phyloP scores from a whole-genome alignment of 495 filamentous ascomycete genomes.

The Hypoxylon lienhwacheense region DNA sequence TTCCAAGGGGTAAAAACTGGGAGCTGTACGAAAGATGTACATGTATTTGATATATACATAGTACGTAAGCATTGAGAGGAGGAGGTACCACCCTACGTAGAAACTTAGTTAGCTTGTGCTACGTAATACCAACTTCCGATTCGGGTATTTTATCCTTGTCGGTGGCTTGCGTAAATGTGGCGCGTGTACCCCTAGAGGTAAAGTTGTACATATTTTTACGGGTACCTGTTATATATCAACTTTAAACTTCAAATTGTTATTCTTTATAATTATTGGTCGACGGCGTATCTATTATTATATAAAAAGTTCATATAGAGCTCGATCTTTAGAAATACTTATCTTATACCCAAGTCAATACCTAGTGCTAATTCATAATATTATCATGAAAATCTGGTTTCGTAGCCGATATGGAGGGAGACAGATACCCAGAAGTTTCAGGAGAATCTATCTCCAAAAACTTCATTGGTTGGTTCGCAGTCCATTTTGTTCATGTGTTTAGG shows the following conservation, averaged over 20 bases:
- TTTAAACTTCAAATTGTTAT: too few species aligned
- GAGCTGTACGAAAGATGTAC: too few species aligned
- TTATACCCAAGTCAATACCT: constrained; percentile 1
- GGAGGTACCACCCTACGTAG: background rate
- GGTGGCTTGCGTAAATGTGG: constrained; percentile 30
- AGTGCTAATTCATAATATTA: background rate
- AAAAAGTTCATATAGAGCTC: too few species aligned
- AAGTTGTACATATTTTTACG: too few species aligned
- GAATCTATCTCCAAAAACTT: constrained; percentile 1
- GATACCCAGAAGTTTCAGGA: constrained; percentile 24
- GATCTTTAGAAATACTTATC: constrained; percentile 1
- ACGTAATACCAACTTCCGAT: constrained; percentile 16
- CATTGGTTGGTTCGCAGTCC: constrained; percentile 20
- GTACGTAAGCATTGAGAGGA: too few species aligned
- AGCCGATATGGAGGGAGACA: constrained; percentile 24
- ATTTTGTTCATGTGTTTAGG: constrained; percentile 6
- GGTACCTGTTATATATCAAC: constrained; percentile 3
- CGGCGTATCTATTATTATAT: too few species aligned
- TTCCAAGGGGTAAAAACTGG: too few species aligned
- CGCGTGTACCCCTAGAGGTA: constrained; percentile 4
- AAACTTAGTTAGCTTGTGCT: constrained; percentile 1
- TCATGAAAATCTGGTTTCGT: constrained; percentile 13
- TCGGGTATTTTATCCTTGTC: constrained; percentile 13
- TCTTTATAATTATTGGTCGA: too few species aligned
- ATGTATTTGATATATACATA: too few species aligned